These are phyloP conservation scores for Ceriops tagal DNA, from an alignment of 345 rosid genomes.

Conservation along the genomic window DNA sequence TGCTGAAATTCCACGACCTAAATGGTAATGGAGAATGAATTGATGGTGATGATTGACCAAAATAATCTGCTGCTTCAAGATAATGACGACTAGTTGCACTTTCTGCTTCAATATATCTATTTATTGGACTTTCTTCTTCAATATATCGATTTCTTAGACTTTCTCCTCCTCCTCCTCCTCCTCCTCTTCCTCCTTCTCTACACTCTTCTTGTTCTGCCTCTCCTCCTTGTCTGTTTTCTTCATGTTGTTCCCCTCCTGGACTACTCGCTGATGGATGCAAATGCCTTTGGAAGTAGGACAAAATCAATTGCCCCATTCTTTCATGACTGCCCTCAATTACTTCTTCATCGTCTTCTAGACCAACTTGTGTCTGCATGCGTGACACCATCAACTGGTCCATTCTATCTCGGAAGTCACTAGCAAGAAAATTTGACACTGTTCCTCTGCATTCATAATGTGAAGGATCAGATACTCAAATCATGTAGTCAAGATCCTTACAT, in stretches of 20 bases:
- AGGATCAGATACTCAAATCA: constrained; percentile 8
- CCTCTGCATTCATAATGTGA: constrained; percentile 39
- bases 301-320: constrained; percentile 29
- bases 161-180: constrained; percentile 24
- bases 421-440: constrained; percentile 69
- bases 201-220: background rate
- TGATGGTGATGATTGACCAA: constrained; percentile 41
- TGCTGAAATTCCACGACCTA: constrained; percentile 49
- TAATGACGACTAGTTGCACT: constrained; percentile 27
- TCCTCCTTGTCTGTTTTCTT: background rate
- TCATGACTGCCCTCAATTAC: constrained; percentile 28
- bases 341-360: constrained; percentile 22
- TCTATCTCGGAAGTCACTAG: constrained; percentile 60
- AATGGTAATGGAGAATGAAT: constrained; percentile 30
- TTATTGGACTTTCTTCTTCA: too few relatives aligned
- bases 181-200: constrained; percentile 7
- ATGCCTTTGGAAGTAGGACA: constrained; percentile 27
- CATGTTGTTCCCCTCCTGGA: constrained; percentile 7
- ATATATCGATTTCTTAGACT: background rate
- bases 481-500: background rate
- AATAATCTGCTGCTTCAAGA: constrained; percentile 40
- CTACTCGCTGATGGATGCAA: constrained; percentile 4
- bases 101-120: background rate
- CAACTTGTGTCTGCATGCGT: constrained; percentile 40
- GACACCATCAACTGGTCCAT: constrained; percentile 63